Percentiles rank a stretch among this genome's conserved stretches.
phyloP scores from a whole-genome alignment of 257 asterid species.

The Solanum lycopersicoides region DNA sequence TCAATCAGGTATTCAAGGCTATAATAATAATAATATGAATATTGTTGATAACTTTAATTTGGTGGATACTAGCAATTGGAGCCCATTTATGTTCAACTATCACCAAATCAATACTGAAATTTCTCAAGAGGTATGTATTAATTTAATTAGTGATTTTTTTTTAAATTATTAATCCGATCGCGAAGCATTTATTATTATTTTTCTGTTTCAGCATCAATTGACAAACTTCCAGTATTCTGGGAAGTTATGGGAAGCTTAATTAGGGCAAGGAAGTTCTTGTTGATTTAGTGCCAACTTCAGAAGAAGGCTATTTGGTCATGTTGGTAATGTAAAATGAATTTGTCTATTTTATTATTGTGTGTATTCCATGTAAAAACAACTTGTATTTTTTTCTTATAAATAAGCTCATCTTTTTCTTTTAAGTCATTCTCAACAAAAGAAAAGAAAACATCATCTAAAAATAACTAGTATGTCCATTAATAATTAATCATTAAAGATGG shows the following conservation, averaged over 20 bases:
- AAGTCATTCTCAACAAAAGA: not conserved
- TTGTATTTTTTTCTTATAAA: not conserved
- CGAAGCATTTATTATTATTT: not conserved
- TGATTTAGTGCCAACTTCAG: not conserved
- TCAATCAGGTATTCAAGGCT: slow-evolving; percentile 2
- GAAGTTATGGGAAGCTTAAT: not conserved
- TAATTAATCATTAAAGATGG: not conserved
- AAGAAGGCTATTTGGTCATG: not conserved
- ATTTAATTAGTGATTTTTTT: not conserved
- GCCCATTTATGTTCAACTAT: slow-evolving; percentile 4
- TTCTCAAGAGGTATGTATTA: slow-evolving; percentile 8
- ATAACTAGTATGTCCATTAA: not conserved
- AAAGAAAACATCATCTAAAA: not conserved
- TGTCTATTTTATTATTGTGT: not conserved
- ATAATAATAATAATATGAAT: not conserved
- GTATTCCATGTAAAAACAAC: not conserved
- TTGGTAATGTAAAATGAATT: not conserved
- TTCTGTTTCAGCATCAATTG: slow-evolving; percentile 17
- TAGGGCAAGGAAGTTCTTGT: not conserved
- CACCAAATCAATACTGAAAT: slow-evolving; percentile 8
- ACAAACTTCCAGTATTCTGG: not conserved
- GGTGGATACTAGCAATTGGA: slow-evolving; percentile 18
- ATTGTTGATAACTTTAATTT: not conserved
- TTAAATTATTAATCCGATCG: not conserved
- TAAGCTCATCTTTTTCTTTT: not conserved